Conservation (phyloP, 306 rosid species). For the Castanopsis chinensis region DNA sequence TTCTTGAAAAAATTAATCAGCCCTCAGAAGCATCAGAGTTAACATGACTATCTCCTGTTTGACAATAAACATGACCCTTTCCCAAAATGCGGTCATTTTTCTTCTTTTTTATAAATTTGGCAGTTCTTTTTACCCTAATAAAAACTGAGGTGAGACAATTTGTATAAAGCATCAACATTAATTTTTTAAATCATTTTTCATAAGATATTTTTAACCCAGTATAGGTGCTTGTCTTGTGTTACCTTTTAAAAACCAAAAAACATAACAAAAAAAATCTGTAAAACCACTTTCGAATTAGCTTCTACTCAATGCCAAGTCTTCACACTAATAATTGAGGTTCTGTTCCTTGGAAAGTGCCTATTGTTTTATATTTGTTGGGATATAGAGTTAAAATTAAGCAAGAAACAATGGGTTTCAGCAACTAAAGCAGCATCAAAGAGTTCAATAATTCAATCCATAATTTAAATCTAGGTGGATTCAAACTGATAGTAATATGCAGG, state of each 20-base stretch:
- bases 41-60: neutral
- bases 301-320: neutral
- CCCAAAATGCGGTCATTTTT: neutral
- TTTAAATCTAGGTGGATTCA: neutral
- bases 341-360: neutral
- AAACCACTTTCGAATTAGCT: neutral
- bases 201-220: neutral
- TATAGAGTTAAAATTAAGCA: neutral
- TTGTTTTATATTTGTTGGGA: neutral
- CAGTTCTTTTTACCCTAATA: neutral
- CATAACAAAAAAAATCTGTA: neutral
- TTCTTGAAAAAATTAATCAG: conserved; percentile 12
- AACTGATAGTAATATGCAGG: neutral
- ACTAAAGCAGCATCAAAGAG: neutral
- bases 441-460: neutral
- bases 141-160: neutral
- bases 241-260: neutral
- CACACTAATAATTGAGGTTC: neutral
- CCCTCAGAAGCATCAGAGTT: neutral
- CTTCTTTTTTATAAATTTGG: no score
- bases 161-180: neutral
- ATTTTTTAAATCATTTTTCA: neutral
- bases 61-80: no score
- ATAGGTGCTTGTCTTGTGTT: neutral
- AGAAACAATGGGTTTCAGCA: neutral